Percentiles rank a stretch among this genome's conserved stretches.
Evolutionary conservation across 2,329 filamentous ascomycete genomes (phyloP).

Genomic region (Claviceps sp.): DNA sequence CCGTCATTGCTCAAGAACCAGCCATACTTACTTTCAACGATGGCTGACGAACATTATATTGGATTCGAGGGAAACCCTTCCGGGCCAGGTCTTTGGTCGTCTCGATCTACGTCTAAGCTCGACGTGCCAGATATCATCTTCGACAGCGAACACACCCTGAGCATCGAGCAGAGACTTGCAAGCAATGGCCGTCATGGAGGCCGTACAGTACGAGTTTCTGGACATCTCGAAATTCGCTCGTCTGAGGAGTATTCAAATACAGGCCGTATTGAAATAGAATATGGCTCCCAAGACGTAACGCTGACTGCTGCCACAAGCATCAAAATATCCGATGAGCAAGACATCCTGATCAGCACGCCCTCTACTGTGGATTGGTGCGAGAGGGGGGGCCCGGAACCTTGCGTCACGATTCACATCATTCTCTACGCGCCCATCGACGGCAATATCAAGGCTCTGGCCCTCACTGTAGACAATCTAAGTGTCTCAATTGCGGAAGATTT

Average conservation of each 20-base stretch:
- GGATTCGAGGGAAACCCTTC: conserved; percentile 3
- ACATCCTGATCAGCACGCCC: conserved; percentile 28
- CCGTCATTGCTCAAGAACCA: no score
- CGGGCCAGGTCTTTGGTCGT: no score
- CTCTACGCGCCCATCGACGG: conserved; percentile 30
- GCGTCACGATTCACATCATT: conserved; percentile 24
- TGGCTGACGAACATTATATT: conserved; percentile 10
- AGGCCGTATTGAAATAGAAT: conserved; percentile 29
- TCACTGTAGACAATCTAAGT: conserved; percentile 26
- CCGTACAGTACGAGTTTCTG: conserved; percentile 25
- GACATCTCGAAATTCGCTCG: conserved; percentile 32
- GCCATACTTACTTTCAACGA: conserved; percentile 5
- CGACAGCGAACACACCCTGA: conserved; percentile 19
- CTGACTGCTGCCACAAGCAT: conserved; percentile 21
- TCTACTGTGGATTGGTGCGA: conserved; percentile 19
- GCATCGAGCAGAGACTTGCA: conserved; percentile 25
- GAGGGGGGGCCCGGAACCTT: conserved; percentile 5
- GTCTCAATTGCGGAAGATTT: conserved; percentile 28
- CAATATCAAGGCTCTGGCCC: conserved; percentile 22
- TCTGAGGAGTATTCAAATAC: conserved; percentile 16
- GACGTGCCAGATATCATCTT: conserved; percentile 19
- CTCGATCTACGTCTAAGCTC: conserved; percentile 2
- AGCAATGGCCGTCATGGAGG: conserved; percentile 10
- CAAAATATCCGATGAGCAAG: conserved; percentile 16
- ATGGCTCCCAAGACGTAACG: conserved; percentile 29